Evolutionary conservation across 2,329 filamentous ascomycete species (phyloP), one percentile per base, ranked within the genome.

Genomic region (Geosmithia morbida): DNA sequence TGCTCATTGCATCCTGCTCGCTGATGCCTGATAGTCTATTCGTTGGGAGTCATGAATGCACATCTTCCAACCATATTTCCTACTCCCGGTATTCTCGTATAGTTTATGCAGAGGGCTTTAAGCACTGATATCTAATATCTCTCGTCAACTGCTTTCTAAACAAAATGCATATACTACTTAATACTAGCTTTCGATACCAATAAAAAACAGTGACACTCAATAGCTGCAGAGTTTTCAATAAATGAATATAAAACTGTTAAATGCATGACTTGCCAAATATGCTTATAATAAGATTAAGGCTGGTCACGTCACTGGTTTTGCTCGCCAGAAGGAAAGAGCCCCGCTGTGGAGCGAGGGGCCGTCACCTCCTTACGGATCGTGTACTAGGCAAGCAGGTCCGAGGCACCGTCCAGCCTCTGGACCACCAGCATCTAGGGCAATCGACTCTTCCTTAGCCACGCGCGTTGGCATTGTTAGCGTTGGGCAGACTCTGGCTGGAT

Each of bases 231-330:
- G 11, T 7, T 7, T 30, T 11, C 11, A 7, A 7, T 16, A 37
- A 37, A 13, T 7, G 33, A 11, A 37, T 37, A 37, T 13, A 3
- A 13, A 6, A 37, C 14, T 3, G 3, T 6, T 37, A 37, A 13
- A 37, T 37, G 33, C 10, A 37, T 37, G 13, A 16, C 10, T 3
- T 16, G 14, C 13, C 13, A 7, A 30, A 7, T 37, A 26, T 26
- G 22, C 56, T 56, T 67, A 54, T 61, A 54, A 20, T 56, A 59
- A 46, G 54, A 59, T 11, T 13, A 37, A 13, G 3, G 10, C 33
- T 13, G 33, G 33, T 37, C 33, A 37, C 33, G 33, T 37, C 33
- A 37, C 33, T 37, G 33, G 11, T 26, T 26, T 26, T 26, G 22
- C 22, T 26, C 13, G 33, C 33, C 33, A 37, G 11, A 13, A 13